phyloP scores from a whole-genome alignment of 768 basidiomycete genomes.

The Pisolithus marmoratus region DNA sequence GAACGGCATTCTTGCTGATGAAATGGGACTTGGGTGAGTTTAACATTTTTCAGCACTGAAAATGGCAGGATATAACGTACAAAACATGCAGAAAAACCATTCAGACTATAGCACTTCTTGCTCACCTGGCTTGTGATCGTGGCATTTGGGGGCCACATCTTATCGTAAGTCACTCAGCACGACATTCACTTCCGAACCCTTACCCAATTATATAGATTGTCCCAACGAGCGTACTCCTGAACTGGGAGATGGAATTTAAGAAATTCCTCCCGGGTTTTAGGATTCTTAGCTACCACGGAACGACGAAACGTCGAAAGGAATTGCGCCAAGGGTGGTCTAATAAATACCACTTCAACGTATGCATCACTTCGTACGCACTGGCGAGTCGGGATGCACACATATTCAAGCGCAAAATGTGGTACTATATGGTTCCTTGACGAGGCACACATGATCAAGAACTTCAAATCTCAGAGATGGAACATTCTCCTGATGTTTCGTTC shows the following conservation, averaged over 20 bases:
- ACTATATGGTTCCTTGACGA: constrained; percentile 96
- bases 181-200: not conserved
- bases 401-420: constrained; percentile 90
- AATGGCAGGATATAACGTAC: not conserved
- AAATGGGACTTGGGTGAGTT: constrained; percentile 90
- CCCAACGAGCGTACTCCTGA: constrained; percentile 89
- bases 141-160: constrained; percentile 93
- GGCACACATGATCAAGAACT: constrained; percentile 98
- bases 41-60: not conserved
- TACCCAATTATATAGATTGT: constrained; percentile 51
- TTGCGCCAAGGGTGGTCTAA: constrained; percentile 88
- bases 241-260: constrained; percentile 97
- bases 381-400: constrained; percentile 89
- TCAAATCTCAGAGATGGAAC: constrained; percentile 91
- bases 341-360: constrained; percentile 86
- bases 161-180: constrained; percentile 44
- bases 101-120: constrained; percentile 91
- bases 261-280: constrained; percentile 90
- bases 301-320: constrained; percentile 82
- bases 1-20: constrained; percentile 85
- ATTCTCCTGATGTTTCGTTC: constrained; percentile 84
- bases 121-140: constrained; percentile 85
- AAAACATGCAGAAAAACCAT: constrained; percentile 72
- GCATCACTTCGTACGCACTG: constrained; percentile 90
- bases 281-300: constrained; percentile 86